Evolutionary conservation across 768 basidiomycete genomes (phyloP).

Genomic region (Amanita rubescens): DNA sequence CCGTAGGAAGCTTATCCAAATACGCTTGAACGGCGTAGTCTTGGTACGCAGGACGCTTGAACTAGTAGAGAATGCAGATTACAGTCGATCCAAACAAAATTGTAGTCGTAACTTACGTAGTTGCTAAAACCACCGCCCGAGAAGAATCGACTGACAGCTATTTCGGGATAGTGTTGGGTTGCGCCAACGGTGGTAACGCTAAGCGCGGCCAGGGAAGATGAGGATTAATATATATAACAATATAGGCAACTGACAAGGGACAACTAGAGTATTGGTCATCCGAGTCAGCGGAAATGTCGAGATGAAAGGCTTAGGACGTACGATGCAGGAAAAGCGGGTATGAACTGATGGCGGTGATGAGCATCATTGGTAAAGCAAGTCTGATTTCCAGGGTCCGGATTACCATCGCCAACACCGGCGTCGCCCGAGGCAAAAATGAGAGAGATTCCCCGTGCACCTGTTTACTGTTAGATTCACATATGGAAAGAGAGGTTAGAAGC

Average conservation of each 20-base stretch:
- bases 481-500: slow-evolving; percentile 14
- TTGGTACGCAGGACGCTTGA: slow-evolving; percentile 49
- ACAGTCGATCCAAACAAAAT: not conserved
- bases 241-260: slow-evolving; percentile 35
- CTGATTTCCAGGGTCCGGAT: slow-evolving; percentile 44
- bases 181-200: slow-evolving; percentile 73
- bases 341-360: slow-evolving; percentile 39
- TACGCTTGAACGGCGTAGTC: slow-evolving; percentile 27
- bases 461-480: too few relatives aligned
- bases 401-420: slow-evolving; percentile 58
- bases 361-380: slow-evolving; percentile 55
- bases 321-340: slow-evolving; percentile 55
- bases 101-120: slow-evolving; percentile 34
- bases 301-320: slow-evolving; percentile 18
- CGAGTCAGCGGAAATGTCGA: slow-evolving; percentile 15
- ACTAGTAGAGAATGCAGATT: slow-evolving; percentile 26
- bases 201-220: not conserved
- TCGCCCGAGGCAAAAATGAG: slow-evolving; percentile 64
- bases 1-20: slow-evolving; percentile 36
- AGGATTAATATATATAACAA: not conserved
- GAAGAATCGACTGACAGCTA: slow-evolving; percentile 40
- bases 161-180: slow-evolving; percentile 52
- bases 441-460: slow-evolving; percentile 60
- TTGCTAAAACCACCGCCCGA: slow-evolving; percentile 74
- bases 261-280: slow-evolving; percentile 23